These are phyloP conservation scores for Voacanga thouarsii DNA, from an alignment of 257 asterid genomes.

Conservation along the genomic window DNA sequence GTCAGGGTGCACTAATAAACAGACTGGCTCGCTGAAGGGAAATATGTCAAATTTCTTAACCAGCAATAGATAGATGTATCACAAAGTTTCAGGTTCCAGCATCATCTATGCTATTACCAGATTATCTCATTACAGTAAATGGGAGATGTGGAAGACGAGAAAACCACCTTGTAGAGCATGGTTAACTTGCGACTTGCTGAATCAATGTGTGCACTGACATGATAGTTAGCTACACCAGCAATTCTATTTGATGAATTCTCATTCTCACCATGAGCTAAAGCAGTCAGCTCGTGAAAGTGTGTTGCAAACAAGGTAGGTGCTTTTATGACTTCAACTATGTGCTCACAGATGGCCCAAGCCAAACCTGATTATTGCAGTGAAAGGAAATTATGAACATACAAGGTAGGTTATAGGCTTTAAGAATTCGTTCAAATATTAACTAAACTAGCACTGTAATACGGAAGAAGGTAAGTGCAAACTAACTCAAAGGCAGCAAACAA, in stretches of 20 bases:
- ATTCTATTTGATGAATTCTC: slow-evolving; percentile 42
- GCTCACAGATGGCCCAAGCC: slow-evolving; percentile 99
- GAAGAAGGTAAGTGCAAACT: not conserved
- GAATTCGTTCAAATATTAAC: not conserved
- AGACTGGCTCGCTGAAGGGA: slow-evolving; percentile 13
- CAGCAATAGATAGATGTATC: not conserved
- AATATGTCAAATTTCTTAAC: not conserved
- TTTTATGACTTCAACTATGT: slow-evolving; percentile 69
- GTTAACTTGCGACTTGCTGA: slow-evolving; percentile 82
- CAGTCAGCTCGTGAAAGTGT: slow-evolving; percentile 97
- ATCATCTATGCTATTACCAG: not conserved
- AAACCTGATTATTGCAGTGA: slow-evolving; percentile 46
- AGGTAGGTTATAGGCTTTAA: not conserved
- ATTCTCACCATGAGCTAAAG: slow-evolving; percentile 57
- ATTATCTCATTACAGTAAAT: not conserved
- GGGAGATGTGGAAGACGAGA: slow-evolving; percentile 13
- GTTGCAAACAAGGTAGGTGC: slow-evolving; percentile 98
- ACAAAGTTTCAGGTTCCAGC: slow-evolving; percentile 1
- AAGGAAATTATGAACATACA: not conserved
- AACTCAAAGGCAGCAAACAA: not conserved
- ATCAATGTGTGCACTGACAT: slow-evolving; percentile 96
- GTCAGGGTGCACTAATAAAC: slow-evolving; percentile 3
- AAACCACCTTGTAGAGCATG: slow-evolving; percentile 87
- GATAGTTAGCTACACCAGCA: slow-evolving; percentile 77
- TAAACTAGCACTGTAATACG: not conserved